Percentiles rank a stretch among this genome's conserved stretches.
Evolutionary conservation across 768 basidiomycete species (phyloP).

Genomic region (Amanita thiersii): DNA sequence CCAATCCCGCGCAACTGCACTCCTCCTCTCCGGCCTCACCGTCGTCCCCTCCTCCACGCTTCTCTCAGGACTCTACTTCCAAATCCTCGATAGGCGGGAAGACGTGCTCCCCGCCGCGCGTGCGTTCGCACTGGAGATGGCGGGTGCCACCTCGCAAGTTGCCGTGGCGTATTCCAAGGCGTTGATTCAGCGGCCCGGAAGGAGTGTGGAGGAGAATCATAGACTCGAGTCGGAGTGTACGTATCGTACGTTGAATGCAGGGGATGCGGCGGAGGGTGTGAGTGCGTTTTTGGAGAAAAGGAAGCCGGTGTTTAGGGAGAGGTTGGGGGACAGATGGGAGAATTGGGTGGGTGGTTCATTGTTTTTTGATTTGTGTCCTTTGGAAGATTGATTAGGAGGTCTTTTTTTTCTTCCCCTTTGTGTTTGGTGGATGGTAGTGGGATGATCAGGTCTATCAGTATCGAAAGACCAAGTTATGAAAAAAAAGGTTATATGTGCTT

Average conservation of each 20-base stretch:
- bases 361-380: too few relatives aligned
- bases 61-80: slow-evolving; percentile 35
- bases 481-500: too few relatives aligned
- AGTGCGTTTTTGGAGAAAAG: slow-evolving; percentile 41
- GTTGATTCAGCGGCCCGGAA: slow-evolving; percentile 40
- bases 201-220: slow-evolving; percentile 45
- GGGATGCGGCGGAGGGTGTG: slow-evolving; percentile 41
- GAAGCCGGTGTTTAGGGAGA: slow-evolving; percentile 34
- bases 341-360: too few relatives aligned
- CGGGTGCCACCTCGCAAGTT: slow-evolving; percentile 39
- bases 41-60: slow-evolving; percentile 35
- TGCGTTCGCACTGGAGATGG: slow-evolving; percentile 42
- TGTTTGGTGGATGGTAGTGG: too few relatives aligned
- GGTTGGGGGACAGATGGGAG: too few relatives aligned
- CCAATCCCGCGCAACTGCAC: slow-evolving; percentile 38
- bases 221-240: slow-evolving; percentile 43
- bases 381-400: too few relatives aligned
- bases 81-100: slow-evolving; percentile 37
- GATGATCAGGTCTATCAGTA: too few relatives aligned
- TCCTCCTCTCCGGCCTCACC: slow-evolving; percentile 39
- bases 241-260: slow-evolving; percentile 28
- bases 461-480: too few relatives aligned
- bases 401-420: too few relatives aligned
- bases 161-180: slow-evolving; percentile 44
- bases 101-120: slow-evolving; percentile 45